Percentiles rank a stretch among this genome's conserved stretches.
Conservation (phyloP, 2,329 filamentous ascomycete species). For the Aspergillus phoenicis region DNA sequence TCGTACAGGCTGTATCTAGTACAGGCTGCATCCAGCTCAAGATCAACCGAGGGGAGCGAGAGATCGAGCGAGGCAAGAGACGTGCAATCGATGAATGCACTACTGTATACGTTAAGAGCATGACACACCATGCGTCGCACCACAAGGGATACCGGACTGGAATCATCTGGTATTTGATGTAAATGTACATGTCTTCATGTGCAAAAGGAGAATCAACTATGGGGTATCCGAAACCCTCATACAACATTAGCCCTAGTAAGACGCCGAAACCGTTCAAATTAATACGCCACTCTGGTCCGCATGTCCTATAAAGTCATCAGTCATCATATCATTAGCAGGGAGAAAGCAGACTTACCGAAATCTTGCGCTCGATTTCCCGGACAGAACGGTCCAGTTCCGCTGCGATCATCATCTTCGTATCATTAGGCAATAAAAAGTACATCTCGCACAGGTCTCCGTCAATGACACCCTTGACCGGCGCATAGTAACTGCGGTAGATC, state of each 20-base stretch:
- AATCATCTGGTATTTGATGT: background rate
- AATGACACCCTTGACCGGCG: constrained; percentile 92
- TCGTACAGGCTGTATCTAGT: constrained; percentile 40
- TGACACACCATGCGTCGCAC: background rate
- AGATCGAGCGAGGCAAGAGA: constrained; percentile 58
- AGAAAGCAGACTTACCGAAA: constrained; percentile 60
- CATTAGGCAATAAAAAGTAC: constrained; percentile 78
- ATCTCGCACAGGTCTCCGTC: constrained; percentile 96
- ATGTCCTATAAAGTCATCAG: constrained; percentile 51
- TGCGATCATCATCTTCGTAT: constrained; percentile 94
- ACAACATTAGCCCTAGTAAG: constrained; percentile 19
- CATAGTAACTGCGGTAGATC: constrained; percentile 94
- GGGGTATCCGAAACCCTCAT: constrained; percentile 30
- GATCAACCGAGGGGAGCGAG: constrained; percentile 36
- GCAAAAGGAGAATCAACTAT: constrained; percentile 17
- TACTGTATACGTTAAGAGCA: background rate
- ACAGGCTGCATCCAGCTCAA: constrained; percentile 45
- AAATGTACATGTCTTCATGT: background rate
- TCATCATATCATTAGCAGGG: background rate
- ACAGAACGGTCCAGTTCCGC: constrained; percentile 88
- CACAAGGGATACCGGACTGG: background rate
- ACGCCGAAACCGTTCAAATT: constrained; percentile 33
- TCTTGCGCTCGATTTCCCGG: constrained; percentile 92
- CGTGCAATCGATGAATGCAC: constrained; percentile 15
- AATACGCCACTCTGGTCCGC: constrained; percentile 60